Percentiles rank a stretch among this genome's conserved stretches.
Conservation (phyloP, 2,329 filamentous ascomycete genomes). For the Seiridium cupressi region DNA sequence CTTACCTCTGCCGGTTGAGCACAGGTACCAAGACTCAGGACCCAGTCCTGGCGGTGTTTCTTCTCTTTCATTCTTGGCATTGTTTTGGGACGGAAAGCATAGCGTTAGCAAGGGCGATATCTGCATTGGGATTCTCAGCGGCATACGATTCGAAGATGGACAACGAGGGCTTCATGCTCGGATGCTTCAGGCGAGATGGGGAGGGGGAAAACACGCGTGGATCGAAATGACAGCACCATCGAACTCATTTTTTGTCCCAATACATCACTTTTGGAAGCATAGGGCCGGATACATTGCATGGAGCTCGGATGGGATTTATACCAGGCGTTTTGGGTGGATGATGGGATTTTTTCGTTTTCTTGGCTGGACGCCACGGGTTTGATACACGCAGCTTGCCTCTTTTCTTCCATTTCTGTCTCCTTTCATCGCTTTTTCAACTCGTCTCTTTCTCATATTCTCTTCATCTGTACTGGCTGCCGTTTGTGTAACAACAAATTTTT, state of each 20-base stretch:
- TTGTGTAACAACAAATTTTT: conserved; percentile 1
- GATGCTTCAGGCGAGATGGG: not conserved
- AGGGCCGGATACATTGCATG: conserved; percentile 11
- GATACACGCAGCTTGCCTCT: conserved; percentile 13
- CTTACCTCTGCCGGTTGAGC: not conserved
- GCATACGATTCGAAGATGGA: conserved; percentile 7
- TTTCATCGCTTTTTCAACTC: conserved; percentile 1
- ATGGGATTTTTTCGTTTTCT: not conserved
- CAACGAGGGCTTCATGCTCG: not conserved
- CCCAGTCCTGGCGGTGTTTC: conserved; percentile 10
- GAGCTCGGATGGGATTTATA: conserved; percentile 23
- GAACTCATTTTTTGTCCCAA: conserved; percentile 11
- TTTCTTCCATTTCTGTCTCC: conserved; percentile 15
- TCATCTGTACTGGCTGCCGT: not conserved
- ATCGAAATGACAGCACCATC: not conserved
- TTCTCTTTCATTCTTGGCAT: conserved; percentile 10
- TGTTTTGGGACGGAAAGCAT: conserved; percentile 17
- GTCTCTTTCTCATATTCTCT: conserved; percentile 7
- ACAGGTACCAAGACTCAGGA: not conserved
- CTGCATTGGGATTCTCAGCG: conserved; percentile 16
- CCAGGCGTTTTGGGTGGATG: conserved; percentile 27
- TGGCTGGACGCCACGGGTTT: conserved; percentile 17
- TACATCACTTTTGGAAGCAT: conserved; percentile 9
- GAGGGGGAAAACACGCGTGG: not conserved
- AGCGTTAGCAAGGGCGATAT: conserved; percentile 18